These are phyloP conservation scores for Coemansia sp. DNA, from an alignment of 192 early-diverging fungal genomes.

Conservation along the genomic window DNA sequence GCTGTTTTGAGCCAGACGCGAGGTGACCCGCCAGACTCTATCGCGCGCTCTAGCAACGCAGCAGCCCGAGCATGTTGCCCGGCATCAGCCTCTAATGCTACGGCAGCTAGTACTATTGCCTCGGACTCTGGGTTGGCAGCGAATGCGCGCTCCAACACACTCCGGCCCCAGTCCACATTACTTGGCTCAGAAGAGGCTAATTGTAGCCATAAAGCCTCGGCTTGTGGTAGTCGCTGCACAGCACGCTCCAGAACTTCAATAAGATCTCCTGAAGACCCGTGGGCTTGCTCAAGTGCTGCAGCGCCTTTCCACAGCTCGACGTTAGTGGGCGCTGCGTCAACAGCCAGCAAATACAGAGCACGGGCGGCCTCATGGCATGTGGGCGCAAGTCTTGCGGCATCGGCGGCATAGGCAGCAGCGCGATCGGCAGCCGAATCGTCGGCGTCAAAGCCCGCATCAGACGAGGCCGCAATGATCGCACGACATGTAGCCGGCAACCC, in stretches of 20 bases:
- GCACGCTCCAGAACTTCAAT: constrained; percentile 82
- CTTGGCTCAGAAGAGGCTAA: not conserved
- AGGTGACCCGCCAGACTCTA: constrained; percentile 45
- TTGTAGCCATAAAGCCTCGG: constrained; percentile 87
- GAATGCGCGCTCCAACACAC: constrained; percentile 84
- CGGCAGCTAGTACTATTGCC: constrained; percentile 93
- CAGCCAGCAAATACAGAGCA: constrained; percentile 81
- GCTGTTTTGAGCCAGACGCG: constrained; percentile 97
- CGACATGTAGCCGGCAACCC: constrained; percentile 77
- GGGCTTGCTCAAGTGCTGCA: constrained; percentile 82
- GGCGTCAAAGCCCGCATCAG: constrained; percentile 59
- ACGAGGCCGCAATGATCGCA: constrained; percentile 80
- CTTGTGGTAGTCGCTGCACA: constrained; percentile 86
- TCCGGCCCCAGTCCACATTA: constrained; percentile 64
- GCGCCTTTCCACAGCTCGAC: constrained; percentile 85
- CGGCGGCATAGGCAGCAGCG: constrained; percentile 84
- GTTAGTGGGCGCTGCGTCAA: constrained; percentile 74
- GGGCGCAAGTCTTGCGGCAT: constrained; percentile 73
- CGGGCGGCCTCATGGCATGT: constrained; percentile 74
- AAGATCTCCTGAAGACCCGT: constrained; percentile 69
- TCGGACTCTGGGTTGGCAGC: constrained; percentile 89
- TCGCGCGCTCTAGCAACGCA: constrained; percentile 71
- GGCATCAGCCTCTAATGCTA: constrained; percentile 93
- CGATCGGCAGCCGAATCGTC: constrained; percentile 79
- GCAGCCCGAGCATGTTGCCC: constrained; percentile 77